phyloP scores from a whole-genome alignment of 257 asterid genomes.

The Agastache rugosa region DNA sequence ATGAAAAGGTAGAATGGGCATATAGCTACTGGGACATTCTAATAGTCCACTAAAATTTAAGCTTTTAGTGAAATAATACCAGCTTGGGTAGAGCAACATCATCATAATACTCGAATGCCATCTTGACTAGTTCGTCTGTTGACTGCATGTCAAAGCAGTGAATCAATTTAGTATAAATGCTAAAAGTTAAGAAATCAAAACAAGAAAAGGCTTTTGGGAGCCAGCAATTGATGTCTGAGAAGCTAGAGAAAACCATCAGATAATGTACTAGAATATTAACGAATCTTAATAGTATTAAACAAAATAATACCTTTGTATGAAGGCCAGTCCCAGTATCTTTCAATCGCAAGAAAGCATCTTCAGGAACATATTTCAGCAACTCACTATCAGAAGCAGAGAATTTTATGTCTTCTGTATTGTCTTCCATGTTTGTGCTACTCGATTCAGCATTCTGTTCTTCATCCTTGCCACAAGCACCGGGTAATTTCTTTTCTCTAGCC shows the following conservation, averaged over 20 bases:
- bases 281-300: constrained; percentile 14
- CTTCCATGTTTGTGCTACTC: constrained; percentile 51
- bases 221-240: not conserved
- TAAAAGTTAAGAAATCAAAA: constrained; percentile 9
- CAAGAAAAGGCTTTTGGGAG: constrained; percentile 18
- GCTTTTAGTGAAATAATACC: constrained; percentile 55
- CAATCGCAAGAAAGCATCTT: constrained; percentile 75
- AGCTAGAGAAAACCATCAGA: not conserved
- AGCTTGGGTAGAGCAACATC: constrained; percentile 95
- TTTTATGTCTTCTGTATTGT: constrained; percentile 45
- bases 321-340: constrained; percentile 78
- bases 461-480: constrained; percentile 46
- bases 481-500: constrained; percentile 66
- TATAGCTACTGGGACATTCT: constrained; percentile 22
- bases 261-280: constrained; percentile 20
- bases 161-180: constrained; percentile 27
- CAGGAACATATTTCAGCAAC: constrained; percentile 66
- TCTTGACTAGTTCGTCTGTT: constrained; percentile 78
- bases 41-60: constrained; percentile 21
- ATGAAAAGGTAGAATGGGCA: constrained; percentile 28
- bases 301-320: constrained; percentile 73
- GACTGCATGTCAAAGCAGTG: constrained; percentile 65
- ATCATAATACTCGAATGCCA: constrained; percentile 81
- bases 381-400: constrained; percentile 48
- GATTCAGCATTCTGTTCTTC: constrained; percentile 51